phyloP scores from a whole-genome alignment of 306 rosid genomes.

The Clitoria ternatea region DNA sequence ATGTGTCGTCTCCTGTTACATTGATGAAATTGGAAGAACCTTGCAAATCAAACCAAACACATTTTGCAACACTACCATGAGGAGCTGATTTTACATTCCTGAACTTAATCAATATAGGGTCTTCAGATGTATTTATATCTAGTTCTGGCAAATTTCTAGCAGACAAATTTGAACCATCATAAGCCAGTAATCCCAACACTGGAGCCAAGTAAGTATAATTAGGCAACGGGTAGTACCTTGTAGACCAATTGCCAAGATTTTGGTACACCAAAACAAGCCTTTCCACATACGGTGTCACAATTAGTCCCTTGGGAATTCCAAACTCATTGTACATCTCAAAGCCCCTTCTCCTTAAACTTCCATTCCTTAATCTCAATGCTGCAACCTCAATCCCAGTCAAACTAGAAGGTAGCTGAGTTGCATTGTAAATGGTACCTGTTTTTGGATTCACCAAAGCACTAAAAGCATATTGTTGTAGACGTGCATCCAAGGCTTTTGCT shows the following conservation, averaged over 20 bases:
- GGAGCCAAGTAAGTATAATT: constrained; percentile 74
- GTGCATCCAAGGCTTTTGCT: constrained; percentile 39
- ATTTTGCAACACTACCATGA: constrained; percentile 44
- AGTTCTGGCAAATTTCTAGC: constrained; percentile 53
- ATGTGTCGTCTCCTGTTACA: constrained; percentile 44
- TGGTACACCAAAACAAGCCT: constrained; percentile 94
- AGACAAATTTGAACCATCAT: constrained; percentile 54
- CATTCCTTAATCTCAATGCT: constrained; percentile 74
- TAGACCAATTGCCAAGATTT: constrained; percentile 67
- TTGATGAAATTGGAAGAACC: constrained; percentile 57
- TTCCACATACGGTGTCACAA: constrained; percentile 57
- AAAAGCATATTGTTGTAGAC: constrained; percentile 57
- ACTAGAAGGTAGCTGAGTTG: constrained; percentile 41
- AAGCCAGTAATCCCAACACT: constrained; percentile 80
- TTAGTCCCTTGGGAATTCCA: constrained; percentile 47
- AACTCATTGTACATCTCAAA: constrained; percentile 56
- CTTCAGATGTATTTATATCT: constrained; percentile 33
- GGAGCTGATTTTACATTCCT: constrained; percentile 43
- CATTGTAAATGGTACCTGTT: constrained; percentile 52
- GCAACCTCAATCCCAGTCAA: constrained; percentile 46
- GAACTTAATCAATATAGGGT: constrained; percentile 58
- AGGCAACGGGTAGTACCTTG: constrained; percentile 49
- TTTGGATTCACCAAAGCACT: constrained; percentile 49
- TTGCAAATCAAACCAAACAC: constrained; percentile 57
- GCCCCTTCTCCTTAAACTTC: constrained; percentile 79